Evolutionary conservation across 164 flowering plant species (phyloP).

Genomic region (Piper longum): DNA sequence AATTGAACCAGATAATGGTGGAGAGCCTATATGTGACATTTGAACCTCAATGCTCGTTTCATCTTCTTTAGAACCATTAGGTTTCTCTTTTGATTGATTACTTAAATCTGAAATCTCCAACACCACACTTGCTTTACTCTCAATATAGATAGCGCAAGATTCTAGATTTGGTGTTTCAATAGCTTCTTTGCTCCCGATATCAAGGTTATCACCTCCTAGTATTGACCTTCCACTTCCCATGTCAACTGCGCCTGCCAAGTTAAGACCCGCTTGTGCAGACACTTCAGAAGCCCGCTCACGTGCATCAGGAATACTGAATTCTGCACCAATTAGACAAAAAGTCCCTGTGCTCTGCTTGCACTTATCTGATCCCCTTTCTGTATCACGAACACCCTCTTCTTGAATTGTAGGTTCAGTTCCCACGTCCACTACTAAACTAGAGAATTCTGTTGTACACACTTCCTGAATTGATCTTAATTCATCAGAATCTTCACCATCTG

Average conservation of each 20-base stretch:
- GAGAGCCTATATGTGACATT: slow-evolving; percentile 13
- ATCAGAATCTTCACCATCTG: neutral
- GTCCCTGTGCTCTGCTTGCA: too few relatives aligned
- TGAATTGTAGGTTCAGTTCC: too few relatives aligned
- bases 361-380: too few relatives aligned
- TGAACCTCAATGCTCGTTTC: slow-evolving; percentile 8
- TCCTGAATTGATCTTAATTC: neutral
- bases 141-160: slow-evolving; percentile 9
- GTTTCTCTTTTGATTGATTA: slow-evolving; percentile 11
- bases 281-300: neutral
- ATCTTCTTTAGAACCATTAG: slow-evolving; percentile 1
- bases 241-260: neutral
- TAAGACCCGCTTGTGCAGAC: neutral
- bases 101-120: slow-evolving; percentile 8
- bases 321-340: neutral
- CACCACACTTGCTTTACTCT: slow-evolving; percentile 17
- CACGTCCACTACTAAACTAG: too few relatives aligned
- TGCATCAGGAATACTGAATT: neutral
- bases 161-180: slow-evolving; percentile 4
- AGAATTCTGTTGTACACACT: too few relatives aligned
- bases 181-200: neutral
- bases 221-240: neutral
- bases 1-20: slow-evolving; percentile 4
- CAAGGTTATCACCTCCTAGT: neutral
- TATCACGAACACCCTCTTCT: too few relatives aligned